Conservation (phyloP, 2,329 filamentous ascomycete genomes). For the Teratosphaeria gauchensis region DNA sequence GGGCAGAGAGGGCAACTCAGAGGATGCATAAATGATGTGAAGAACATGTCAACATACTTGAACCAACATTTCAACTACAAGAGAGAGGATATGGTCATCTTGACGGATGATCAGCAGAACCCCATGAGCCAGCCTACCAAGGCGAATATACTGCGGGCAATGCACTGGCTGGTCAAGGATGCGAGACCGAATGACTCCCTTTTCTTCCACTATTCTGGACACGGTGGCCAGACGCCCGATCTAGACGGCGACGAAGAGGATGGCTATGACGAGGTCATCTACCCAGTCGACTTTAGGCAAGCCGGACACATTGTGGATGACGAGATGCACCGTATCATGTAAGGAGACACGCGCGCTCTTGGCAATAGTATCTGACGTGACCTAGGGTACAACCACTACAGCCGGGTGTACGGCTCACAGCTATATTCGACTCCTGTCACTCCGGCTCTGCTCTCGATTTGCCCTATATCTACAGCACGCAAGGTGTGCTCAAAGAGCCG, state of each 20-base stretch:
- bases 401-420: slow-evolving; percentile 73
- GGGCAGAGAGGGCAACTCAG: slow-evolving; percentile 80
- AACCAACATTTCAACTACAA: slow-evolving; percentile 86
- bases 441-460: slow-evolving; percentile 69
- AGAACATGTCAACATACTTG: slow-evolving; percentile 90
- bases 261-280: slow-evolving; percentile 75
- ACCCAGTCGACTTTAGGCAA: slow-evolving; percentile 70
- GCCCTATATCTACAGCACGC: slow-evolving; percentile 71
- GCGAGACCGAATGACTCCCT: slow-evolving; percentile 85
- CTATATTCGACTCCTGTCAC: slow-evolving; percentile 75
- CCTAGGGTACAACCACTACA: slow-evolving; percentile 58
- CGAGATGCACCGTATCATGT: slow-evolving; percentile 69
- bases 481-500: slow-evolving; percentile 71
- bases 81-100: slow-evolving; percentile 90
- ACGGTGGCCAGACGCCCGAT: slow-evolving; percentile 74
- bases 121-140: slow-evolving; percentile 96
- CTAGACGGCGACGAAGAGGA: slow-evolving; percentile 72
- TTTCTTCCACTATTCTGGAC: slow-evolving; percentile 94
- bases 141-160: slow-evolving; percentile 85
- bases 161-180: slow-evolving; percentile 97
- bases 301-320: slow-evolving; percentile 77
- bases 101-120: slow-evolving; percentile 95
- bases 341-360: slow-evolving; percentile 7
- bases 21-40: slow-evolving; percentile 94
- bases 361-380: slow-evolving; percentile 9